A percentile compares a stretch with the other conserved stretches of the same genome.
Evolutionary conservation across 2,329 filamentous ascomycete genomes (phyloP).

Genomic region (Dactylella cylindrospora): DNA sequence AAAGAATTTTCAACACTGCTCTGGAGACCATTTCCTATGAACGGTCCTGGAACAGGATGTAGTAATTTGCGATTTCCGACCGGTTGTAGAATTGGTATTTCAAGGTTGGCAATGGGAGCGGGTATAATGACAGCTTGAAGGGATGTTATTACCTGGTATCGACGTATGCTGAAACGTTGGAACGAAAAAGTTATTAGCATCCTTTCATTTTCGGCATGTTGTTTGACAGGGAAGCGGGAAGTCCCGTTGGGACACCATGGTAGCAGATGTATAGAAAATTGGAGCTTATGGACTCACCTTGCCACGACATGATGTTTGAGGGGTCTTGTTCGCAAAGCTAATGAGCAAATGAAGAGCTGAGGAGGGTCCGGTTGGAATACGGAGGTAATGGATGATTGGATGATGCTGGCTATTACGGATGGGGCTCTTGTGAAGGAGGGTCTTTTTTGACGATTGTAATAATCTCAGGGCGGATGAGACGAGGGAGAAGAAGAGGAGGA

Average conservation of each 20-base stretch:
- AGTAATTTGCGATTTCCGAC: too few species aligned
- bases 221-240: neutral
- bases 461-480: conserved; percentile 1
- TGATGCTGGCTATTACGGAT: too few species aligned
- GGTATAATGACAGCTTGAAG: neutral
- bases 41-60: too few species aligned
- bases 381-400: conserved; percentile 44
- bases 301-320: conserved; percentile 50
- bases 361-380: conserved; percentile 45
- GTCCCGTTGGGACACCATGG: too few species aligned
- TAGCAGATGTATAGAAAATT: neutral
- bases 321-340: conserved; percentile 12
- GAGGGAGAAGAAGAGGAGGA: neutral
- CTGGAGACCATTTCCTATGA: too few species aligned
- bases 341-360: conserved; percentile 3
- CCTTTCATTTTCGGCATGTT: too few species aligned
- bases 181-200: conserved; percentile 1
- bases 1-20: too few species aligned
- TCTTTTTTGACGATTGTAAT: neutral
- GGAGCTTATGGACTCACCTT: conserved; percentile 14
- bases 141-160: conserved; percentile 26
- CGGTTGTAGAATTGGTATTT: too few species aligned
- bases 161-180: conserved; percentile 30
- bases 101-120: neutral
- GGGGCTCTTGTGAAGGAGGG: neutral